phyloP scores from a whole-genome alignment of 208 protist species.

The Leishmania aethiopica region DNA sequence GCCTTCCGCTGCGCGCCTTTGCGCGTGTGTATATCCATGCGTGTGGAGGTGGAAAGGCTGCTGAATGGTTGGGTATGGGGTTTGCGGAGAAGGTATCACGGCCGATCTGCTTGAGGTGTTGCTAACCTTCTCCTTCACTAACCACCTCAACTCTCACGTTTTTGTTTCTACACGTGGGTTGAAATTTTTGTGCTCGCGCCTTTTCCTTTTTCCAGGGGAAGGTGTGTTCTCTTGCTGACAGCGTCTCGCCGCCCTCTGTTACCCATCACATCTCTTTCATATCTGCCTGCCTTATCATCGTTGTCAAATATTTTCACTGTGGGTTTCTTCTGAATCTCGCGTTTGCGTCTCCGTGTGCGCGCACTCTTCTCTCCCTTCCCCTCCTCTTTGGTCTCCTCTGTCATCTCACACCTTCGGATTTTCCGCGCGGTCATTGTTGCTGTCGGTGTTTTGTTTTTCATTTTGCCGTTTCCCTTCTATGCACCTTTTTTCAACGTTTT shows the following conservation, averaged over 20 bases:
- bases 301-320: background rate
- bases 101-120: background rate
- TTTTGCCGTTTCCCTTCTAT: background rate
- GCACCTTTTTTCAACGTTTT: background rate
- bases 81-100: background rate
- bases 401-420: background rate
- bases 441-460: background rate
- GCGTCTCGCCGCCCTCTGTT: background rate
- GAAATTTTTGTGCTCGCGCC: background rate
- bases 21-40: no score
- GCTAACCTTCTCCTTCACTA: background rate
- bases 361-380: background rate
- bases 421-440: background rate
- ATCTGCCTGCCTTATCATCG: background rate
- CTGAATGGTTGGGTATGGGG: background rate
- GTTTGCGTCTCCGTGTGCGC: background rate
- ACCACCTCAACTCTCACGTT: background rate
- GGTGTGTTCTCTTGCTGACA: background rate
- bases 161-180: background rate
- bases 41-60: background rate
- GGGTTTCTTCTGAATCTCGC: background rate
- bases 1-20: no score
- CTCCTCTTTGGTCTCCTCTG: no score
- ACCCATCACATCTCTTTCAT: background rate
- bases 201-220: background rate